Conservation (phyloP, 345 rosid genomes). For the Sisymbrium altissimum region DNA sequence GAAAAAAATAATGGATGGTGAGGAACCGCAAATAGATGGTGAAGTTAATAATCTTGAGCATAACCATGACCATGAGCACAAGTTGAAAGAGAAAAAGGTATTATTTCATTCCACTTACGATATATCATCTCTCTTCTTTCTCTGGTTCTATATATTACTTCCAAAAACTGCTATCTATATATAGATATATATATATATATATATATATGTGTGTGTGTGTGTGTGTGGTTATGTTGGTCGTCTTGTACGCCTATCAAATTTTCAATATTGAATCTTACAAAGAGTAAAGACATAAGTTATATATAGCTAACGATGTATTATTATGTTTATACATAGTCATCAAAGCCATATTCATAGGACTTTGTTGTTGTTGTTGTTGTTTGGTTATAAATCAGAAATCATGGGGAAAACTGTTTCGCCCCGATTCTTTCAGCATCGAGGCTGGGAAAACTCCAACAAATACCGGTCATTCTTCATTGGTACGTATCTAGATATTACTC, state of each 20-base stretch:
- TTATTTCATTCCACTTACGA: background rate
- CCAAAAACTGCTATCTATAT: too few species aligned
- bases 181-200: too few species aligned
- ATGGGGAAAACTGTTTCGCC: constrained; percentile 67
- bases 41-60: constrained; percentile 10
- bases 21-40: constrained; percentile 14
- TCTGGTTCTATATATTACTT: too few species aligned
- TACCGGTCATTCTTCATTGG: constrained; percentile 31
- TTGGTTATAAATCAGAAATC: constrained; percentile 34
- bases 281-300: too few species aligned
- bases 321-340: background rate
- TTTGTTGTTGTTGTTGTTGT: background rate
- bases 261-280: too few species aligned
- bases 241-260: too few species aligned
- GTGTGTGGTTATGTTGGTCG: too few species aligned
- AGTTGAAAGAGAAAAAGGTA: constrained; percentile 27
- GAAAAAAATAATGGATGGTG: constrained; percentile 6
- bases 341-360: background rate
- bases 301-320: too few species aligned
- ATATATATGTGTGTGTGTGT: too few species aligned
- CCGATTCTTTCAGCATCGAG: constrained; percentile 72
- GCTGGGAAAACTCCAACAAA: constrained; percentile 48
- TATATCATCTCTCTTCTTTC: background rate
- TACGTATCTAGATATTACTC: background rate
- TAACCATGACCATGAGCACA: constrained; percentile 11